These are phyloP conservation scores for Trypanosoma cruzi DNA, from an alignment of 208 protist genomes.

Conservation along the genomic window DNA sequence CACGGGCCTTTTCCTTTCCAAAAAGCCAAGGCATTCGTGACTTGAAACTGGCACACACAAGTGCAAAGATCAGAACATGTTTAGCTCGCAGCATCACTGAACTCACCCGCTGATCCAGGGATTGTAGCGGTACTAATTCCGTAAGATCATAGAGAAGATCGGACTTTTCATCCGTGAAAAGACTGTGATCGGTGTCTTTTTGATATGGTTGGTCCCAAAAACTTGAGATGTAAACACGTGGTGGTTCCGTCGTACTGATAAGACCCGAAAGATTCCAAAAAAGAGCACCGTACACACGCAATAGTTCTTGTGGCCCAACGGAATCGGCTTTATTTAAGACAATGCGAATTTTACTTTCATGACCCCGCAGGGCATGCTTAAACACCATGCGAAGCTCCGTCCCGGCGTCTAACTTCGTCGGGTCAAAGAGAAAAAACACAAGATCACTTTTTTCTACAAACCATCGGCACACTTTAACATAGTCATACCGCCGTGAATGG, in stretches of 20 bases:
- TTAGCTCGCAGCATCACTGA: conserved; percentile 79
- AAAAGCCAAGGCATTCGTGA: conserved; percentile 77
- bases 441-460: conserved; percentile 95
- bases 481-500: conserved; percentile 76
- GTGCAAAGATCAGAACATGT: conserved; percentile 83
- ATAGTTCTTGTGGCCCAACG: conserved; percentile 93
- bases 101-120: conserved; percentile 92
- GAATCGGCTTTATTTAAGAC: conserved; percentile 98
- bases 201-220: conserved; percentile 96
- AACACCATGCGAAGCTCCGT: conserved; percentile 76
- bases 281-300: conserved; percentile 97
- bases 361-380: conserved; percentile 61
- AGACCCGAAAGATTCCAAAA: conserved; percentile 98
- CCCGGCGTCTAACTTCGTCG: conserved; percentile 96
- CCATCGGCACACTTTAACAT: conserved; percentile 86
- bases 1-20: conserved; percentile 81
- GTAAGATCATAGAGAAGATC: conserved; percentile 90
- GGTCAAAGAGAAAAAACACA: conserved; percentile 97
- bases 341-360: conserved; percentile 96
- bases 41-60: conserved; percentile 69
- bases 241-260: conserved; percentile 94
- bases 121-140: conserved; percentile 82
- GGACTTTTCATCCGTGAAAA: conserved; percentile 89
- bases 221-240: conserved; percentile 96
- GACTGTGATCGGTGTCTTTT: conserved; percentile 67